Evolutionary conservation across 495 filamentous ascomycete genomes (phyloP), one percentile per base, ranked within the genome.

Genomic region (Saxispiralis lemnorum): DNA sequence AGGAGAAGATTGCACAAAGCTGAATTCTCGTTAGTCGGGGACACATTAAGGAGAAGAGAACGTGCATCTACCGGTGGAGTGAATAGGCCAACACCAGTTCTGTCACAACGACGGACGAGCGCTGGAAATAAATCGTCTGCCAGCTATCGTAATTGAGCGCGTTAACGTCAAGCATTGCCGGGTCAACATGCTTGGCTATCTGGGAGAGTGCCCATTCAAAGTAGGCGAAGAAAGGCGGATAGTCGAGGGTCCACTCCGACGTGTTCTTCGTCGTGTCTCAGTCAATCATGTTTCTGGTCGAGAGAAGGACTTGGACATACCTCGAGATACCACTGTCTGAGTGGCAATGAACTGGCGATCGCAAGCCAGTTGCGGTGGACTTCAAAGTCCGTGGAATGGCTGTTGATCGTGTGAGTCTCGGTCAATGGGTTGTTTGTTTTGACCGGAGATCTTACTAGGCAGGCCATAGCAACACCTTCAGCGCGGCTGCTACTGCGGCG

Each of bases 331-430:
- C 88, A 97, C 55, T 89, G 70, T 65, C 81, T 72, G 31, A 85
- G 66, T 1, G 89, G 84, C 28, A 93, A 67, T 19, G 81, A 93
- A 63, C 92, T 70, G 2, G 89, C 93, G 43, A 94, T 81, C 43
- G 89, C 88, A 21, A 97, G 72, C 89, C 89, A 97, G 64, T 95
- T 96, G 42, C 89, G 79, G 61, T 96, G 89, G 41, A 95, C 89
- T 58, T 96, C 89, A 53, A 95, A 97, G 59, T 97, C 89, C 48
- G 88, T 96, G n/a, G 89, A 95, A 67, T 89, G 95, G 67, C 89
- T 96, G 50, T 35, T 49, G 33, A 43, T 10, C 19, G 44, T 49
- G 18, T 35, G 21, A 41, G 39, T n/a, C 16, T 39, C 17, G 20
- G 13, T 43, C 13, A 35, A 11, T 28, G 9, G 36, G 24, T 21